Base-by-base conservation (phyloP, 495 filamentous ascomycete species). In the Podospora australis region DNA sequence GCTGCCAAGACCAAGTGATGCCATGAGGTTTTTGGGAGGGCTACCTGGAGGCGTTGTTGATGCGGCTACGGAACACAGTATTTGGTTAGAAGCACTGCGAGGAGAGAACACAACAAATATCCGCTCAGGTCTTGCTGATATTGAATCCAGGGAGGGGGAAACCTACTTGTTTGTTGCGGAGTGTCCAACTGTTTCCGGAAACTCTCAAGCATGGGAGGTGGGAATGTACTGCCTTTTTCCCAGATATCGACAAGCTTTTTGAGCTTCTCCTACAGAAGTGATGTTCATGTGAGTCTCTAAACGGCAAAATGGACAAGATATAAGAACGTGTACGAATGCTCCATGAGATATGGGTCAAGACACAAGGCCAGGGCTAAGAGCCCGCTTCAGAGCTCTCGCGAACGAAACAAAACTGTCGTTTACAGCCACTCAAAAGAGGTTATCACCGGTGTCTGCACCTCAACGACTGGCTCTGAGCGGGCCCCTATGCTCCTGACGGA, bases 201-300 rank as follows among this genome's bases (percentile, higher is more conserved):
- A 13, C 79, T 79, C 39, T 78, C 76, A 59, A 98, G 78, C 83
- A 95, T 85, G 25, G 80, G 62, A 17, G 79, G 63, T 21, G 91
- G 90, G 68, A 98, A 97, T 22, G 90, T 97, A 60, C 81, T 81
- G 47, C 88, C 89, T 52, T 90, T 90, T 63, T 97, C 91, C 92
- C 92, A 98, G 59, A 98, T 98, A 64, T 95, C 89, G 70, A 96
- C 74, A 59, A 97, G 80, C 65, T 96, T 96, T 67, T 79, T 86
- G 63, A 96, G 91, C 77, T 95, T 96, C 68, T 92, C 90, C 90
- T 96, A 87, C 72, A 71, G n/a, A 48, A 44, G 49, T 44, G 51
- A 55, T 24, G 39, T 60, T 57, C 46, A 61, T 61, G 71, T 70
- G 69, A 71, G 69, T 68, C 42, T 48, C 57, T 60, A 54, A 63